phyloP scores from a whole-genome alignment of 1,284 basidiomycete genomes.

The Meira miltonrushii region DNA sequence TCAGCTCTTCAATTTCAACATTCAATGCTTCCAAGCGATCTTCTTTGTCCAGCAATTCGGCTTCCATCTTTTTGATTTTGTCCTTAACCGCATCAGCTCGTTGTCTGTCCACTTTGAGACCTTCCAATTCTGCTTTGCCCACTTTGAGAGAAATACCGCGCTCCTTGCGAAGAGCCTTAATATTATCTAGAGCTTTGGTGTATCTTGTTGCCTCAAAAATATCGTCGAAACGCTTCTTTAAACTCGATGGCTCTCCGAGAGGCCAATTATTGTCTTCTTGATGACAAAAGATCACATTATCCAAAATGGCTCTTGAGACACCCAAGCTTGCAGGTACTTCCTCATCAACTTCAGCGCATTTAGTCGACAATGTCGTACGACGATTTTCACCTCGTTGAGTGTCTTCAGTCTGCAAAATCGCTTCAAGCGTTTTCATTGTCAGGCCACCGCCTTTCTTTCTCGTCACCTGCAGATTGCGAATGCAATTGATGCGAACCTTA shows the following conservation, averaged over 20 bases:
- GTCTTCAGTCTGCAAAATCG: constrained; percentile 72
- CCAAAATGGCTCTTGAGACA: constrained; percentile 90
- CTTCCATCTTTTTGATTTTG: constrained; percentile 11
- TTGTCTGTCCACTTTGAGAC: constrained; percentile 74
- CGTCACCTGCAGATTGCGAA: constrained; percentile 86
- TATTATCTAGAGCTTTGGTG: constrained; percentile 91
- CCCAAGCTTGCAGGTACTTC: constrained; percentile 81
- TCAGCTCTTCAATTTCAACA: constrained; percentile 55
- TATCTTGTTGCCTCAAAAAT: constrained; percentile 88
- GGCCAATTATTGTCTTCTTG: constrained; percentile 99
- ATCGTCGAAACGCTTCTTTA: constrained; percentile 99
- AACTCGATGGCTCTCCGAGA: constrained; percentile 75
- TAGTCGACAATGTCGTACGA: constrained; percentile 43
- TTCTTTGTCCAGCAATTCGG: constrained; percentile 33
- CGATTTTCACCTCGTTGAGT: constrained; percentile 62
- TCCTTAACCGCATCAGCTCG: constrained; percentile 64
- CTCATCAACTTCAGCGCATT: constrained; percentile 71
- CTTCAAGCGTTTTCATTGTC: constrained; percentile 97
- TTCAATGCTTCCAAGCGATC: constrained; percentile 36
- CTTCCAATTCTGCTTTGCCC: constrained; percentile 79
- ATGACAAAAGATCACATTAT: constrained; percentile 99
- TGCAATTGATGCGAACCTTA: constrained; percentile 69
- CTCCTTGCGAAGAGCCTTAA: constrained; percentile 74
- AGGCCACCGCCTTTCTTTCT: constrained; percentile 69
- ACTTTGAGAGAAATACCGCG: constrained; percentile 83